A percentile compares a stretch with the other conserved stretches of the same genome.
These are phyloP conservation scores for Cadophora malorum DNA, from an alignment of 2,329 filamentous ascomycete genomes.

Conservation along the genomic window DNA sequence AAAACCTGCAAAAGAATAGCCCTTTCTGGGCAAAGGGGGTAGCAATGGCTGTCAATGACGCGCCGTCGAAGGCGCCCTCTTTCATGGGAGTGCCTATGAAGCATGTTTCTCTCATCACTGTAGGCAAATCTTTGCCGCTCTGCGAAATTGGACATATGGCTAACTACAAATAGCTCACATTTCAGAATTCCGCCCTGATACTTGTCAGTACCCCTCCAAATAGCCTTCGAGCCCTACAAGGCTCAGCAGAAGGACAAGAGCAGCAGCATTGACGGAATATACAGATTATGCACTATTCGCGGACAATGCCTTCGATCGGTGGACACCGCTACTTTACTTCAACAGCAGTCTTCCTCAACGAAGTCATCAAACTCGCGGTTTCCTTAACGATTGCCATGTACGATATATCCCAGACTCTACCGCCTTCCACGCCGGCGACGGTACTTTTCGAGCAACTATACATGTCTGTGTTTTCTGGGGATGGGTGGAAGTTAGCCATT, in stretches of 20 bases:
- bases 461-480: constrained; percentile 81
- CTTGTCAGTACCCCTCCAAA: constrained; percentile 56
- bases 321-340: constrained; percentile 92
- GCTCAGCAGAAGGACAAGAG: constrained; percentile 13
- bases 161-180: constrained; percentile 65
- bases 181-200: constrained; percentile 81
- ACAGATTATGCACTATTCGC: constrained; percentile 92
- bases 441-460: constrained; percentile 82
- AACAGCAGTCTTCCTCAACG: constrained; percentile 92
- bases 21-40: constrained; percentile 24
- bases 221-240: constrained; percentile 16
- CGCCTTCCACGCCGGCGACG: constrained; percentile 80
- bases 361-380: constrained; percentile 87
- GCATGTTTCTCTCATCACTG: constrained; percentile 70
- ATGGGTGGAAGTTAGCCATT: constrained; percentile 94
- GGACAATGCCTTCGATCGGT: constrained; percentile 84
- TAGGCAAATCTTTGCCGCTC: constrained; percentile 48
- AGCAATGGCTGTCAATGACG: constrained; percentile 35
- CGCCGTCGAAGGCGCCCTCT: constrained; percentile 35
- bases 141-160: constrained; percentile 37
- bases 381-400: constrained; percentile 87
- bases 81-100: constrained; percentile 68
- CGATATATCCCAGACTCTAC: constrained; percentile 79
- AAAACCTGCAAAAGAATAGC: background rate
- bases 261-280: constrained; percentile 31